Evolutionary conservation across 306 rosid genomes (phyloP), one percentile per base, ranked within the genome.

Genomic region (Corylus avellana): DNA sequence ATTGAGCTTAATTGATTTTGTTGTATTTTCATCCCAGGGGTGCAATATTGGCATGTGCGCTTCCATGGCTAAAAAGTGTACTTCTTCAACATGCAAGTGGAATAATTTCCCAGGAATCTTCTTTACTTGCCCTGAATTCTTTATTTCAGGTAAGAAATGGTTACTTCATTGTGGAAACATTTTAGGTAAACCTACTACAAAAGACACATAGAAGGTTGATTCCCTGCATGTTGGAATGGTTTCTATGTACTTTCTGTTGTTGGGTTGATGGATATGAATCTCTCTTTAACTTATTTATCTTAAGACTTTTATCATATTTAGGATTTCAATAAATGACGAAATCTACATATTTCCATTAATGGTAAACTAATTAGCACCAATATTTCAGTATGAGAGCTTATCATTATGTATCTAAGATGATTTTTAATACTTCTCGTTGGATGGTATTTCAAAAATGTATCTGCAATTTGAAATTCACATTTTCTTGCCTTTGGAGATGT

Each of bases 21-120:
- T 9, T 79, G 29, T 54, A 17, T 70, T 59, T 74, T 47, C 17
- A 27, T 37, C 79, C 20, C 61, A 90, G 91, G 82, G 97, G 98
- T 74, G 94, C 97, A 72, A 86, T 90, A 83, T 85, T 94, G 89
- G 91, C 84, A 44, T 89, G 94, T 69, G 90, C 94, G 22, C 88
- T 92, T 85, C 92, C 96, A 37, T 92, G 97, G 97, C 80, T 92
- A 50, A 87, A 87, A 77, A 82, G 84, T 80, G 85, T 94, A 22
- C 94, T 89, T 73, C 88, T 94, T 69, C 91, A 89, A 61, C 98
- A 94, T 77, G 85, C 97, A 29, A 92, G 91, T 68, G 90, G 86
- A 54, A 89, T 92, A 74, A 85, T 83, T 86, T 90, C 98, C 76
- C 96, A 89, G 83, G 92, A 92, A 83, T 92, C 91, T 77, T 94